These are phyloP conservation scores for Ustilago curta DNA, from an alignment of 1,284 basidiomycete species.

Conservation along the genomic window DNA sequence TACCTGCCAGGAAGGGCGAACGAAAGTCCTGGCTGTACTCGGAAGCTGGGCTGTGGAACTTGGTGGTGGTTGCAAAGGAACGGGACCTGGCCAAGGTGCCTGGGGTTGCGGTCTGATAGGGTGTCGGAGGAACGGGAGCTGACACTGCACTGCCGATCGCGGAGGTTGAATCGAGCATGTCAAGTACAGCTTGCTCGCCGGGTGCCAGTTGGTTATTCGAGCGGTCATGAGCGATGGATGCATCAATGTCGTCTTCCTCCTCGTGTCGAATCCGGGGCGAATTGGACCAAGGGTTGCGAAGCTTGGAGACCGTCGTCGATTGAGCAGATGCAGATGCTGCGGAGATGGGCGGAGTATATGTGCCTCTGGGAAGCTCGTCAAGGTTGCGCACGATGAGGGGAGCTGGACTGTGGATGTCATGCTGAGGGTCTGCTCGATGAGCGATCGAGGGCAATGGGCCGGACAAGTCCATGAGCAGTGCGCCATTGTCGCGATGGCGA, in stretches of 20 bases:
- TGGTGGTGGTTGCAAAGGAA: conserved; percentile 37
- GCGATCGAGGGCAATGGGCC: conserved; percentile 31
- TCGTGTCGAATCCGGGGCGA: conserved; percentile 28
- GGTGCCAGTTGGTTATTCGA: conserved; percentile 25
- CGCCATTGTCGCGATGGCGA: conserved; percentile 40
- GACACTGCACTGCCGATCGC: conserved; percentile 20
- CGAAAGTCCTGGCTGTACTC: conserved; percentile 44
- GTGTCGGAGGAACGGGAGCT: conserved; percentile 26
- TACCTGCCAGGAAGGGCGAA: conserved; percentile 36
- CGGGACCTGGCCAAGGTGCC: conserved; percentile 34
- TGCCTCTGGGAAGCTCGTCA: conserved; percentile 52
- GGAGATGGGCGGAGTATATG: conserved; percentile 43
- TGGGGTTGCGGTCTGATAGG: conserved; percentile 39
- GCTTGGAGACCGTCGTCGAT: conserved; percentile 10
- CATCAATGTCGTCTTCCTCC: conserved; percentile 44
- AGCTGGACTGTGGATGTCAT: not conserved
- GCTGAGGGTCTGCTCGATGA: not conserved
- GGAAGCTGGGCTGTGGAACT: conserved; percentile 40
- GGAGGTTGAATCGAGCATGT: conserved; percentile 54
- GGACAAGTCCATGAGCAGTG: conserved; percentile 28
- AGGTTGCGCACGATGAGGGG: conserved; percentile 52
- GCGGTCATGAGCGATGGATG: conserved; percentile 40
- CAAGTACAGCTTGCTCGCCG: conserved; percentile 52
- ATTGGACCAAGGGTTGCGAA: conserved; percentile 44
- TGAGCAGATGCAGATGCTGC: conserved; percentile 28